Conservation (phyloP, 352 stramenopile genomes). For the Globisporangium spinosum region DNA sequence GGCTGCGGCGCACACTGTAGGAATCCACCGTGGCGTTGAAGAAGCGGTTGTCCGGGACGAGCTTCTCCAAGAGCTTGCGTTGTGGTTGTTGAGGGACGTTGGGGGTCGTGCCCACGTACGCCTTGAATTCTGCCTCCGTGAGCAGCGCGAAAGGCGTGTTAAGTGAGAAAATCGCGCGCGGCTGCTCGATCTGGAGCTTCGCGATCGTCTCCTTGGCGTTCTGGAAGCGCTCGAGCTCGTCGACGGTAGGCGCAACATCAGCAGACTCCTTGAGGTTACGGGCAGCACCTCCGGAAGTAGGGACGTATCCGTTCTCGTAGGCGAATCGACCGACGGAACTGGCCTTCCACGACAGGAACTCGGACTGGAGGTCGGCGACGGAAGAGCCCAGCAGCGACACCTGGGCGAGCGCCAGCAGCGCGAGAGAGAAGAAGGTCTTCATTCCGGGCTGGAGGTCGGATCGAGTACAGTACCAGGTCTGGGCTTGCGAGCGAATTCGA, state of each 20-base stretch:
- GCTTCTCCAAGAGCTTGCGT: conserved; percentile 1
- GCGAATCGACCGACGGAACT: conserved; percentile 19
- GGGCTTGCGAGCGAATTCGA: not conserved
- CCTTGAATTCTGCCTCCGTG: conserved; percentile 47
- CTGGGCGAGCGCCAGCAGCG: conserved; percentile 4
- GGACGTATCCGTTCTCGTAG: conserved; percentile 14
- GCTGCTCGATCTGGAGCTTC: conserved; percentile 40
- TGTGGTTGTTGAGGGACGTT: conserved; percentile 13
- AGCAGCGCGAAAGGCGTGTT: conserved; percentile 55
- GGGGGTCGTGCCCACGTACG: conserved; percentile 37
- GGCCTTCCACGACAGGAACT: conserved; percentile 20
- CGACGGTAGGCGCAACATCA: not conserved
- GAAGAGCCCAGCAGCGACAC: not conserved
- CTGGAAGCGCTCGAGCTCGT: conserved; percentile 49
- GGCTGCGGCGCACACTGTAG: conserved; percentile 7
- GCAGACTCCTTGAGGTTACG: not conserved
- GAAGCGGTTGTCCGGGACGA: not conserved
- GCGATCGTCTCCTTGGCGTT: conserved; percentile 34
- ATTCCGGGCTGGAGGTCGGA: not conserved
- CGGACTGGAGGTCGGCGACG: conserved; percentile 2
- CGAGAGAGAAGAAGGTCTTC: conserved; percentile 6
- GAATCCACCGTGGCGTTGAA: conserved; percentile 1
- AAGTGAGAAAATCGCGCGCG: conserved; percentile 48
- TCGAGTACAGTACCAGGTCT: not conserved
- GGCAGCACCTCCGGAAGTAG: not conserved